These are phyloP conservation scores for Furcasterigmium furcatum DNA, from an alignment of 2,329 filamentous ascomycete genomes.

Conservation along the genomic window DNA sequence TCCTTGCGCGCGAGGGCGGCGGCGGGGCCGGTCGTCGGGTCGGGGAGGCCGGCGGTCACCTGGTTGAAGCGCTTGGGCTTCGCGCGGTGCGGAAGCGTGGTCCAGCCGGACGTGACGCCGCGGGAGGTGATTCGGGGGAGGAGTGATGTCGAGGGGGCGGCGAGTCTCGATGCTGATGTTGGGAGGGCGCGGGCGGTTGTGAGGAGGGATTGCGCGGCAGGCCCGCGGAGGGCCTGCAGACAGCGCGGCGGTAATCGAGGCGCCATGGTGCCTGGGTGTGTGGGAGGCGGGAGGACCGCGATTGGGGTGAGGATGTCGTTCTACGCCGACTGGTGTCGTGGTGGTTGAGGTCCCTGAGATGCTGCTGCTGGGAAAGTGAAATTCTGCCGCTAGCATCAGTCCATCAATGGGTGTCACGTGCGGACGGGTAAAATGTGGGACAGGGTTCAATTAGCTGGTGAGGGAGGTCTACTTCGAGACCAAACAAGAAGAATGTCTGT, in stretches of 20 bases:
- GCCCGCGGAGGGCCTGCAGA: constrained; percentile 10
- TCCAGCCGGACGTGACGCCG: constrained; percentile 59
- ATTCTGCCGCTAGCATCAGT: too few relatives aligned
- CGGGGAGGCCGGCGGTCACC: constrained; percentile 50
- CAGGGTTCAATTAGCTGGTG: too few relatives aligned
- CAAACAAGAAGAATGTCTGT: too few relatives aligned
- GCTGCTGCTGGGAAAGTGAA: too few relatives aligned
- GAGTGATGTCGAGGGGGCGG: constrained; percentile 28
- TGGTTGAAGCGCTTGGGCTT: constrained; percentile 62
- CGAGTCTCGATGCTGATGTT: constrained; percentile 11
- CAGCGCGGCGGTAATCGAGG: constrained; percentile 13
- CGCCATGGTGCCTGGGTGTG: constrained; percentile 8
- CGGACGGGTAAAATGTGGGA: too few relatives aligned
- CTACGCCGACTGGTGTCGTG: too few relatives aligned
- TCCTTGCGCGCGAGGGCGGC: constrained; percentile 58
- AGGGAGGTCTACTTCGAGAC: too few relatives aligned
- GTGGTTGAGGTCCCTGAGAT: too few relatives aligned
- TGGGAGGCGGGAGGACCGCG: background rate
- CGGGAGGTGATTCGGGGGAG: constrained; percentile 43
- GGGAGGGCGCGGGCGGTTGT: background rate
- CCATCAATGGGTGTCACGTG: too few relatives aligned
- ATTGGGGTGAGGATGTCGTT: background rate
- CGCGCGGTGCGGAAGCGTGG: constrained; percentile 46
- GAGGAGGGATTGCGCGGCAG: constrained; percentile 5
- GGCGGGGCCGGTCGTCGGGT: constrained; percentile 53